Evolutionary conservation across 495 filamentous ascomycete species (phyloP).

Genomic region (Neurospora sp.): DNA sequence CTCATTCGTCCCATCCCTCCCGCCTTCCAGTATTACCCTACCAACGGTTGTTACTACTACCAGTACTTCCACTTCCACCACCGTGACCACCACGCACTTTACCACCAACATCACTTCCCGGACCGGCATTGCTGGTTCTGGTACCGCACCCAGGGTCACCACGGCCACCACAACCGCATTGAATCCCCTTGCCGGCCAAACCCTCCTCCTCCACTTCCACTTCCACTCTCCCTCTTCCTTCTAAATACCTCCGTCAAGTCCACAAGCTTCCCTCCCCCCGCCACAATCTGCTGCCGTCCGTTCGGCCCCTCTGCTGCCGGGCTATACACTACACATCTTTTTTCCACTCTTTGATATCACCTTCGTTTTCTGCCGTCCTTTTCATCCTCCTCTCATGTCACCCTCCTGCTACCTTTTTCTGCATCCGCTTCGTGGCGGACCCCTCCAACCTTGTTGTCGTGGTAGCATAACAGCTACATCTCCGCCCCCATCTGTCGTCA

Average conservation of each 20-base stretch:
- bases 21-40: neutral
- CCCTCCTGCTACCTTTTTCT: constrained; percentile 1
- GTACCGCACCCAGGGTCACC: neutral
- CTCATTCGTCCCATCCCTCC: neutral
- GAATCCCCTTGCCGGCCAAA: constrained; percentile 17
- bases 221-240: neutral
- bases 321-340: constrained; percentile 8
- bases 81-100: neutral
- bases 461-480: neutral
- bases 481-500: neutral
- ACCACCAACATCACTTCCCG: neutral
- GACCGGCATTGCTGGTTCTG: neutral
- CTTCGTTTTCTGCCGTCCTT: neutral
- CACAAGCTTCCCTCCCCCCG: constrained; percentile 12
- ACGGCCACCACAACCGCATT: constrained; percentile 10
- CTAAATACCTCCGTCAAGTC: constrained; percentile 3
- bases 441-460: neutral
- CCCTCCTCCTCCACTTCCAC: constrained; percentile 1
- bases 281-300: constrained; percentile 11
- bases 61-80: neutral
- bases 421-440: neutral
- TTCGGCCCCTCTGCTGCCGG: constrained; percentile 12
- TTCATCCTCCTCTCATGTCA: neutral
- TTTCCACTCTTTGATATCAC: constrained; percentile 13
- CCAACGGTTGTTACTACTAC: neutral